Conservation (phyloP, 805 yeast genomes). For the Metschnikowia aberdeeniae region DNA sequence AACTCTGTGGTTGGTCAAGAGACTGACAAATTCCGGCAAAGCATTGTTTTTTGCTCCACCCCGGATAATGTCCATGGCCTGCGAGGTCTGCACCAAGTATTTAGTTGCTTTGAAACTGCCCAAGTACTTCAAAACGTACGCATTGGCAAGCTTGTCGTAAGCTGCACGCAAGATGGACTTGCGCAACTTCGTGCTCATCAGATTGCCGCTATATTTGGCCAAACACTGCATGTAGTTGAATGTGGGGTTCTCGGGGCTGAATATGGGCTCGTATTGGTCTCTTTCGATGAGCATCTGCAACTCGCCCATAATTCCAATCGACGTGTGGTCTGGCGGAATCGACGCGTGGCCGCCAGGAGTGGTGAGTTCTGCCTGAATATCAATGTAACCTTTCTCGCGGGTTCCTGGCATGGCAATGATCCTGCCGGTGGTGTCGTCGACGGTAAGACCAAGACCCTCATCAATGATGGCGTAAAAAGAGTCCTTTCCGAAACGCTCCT, state of each 20-base stretch:
- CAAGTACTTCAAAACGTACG: constrained; percentile 29
- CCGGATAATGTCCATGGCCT: constrained; percentile 59
- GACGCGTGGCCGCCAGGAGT: constrained; percentile 31
- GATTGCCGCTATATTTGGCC: constrained; percentile 18
- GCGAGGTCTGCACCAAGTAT: constrained; percentile 55
- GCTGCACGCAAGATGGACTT: constrained; percentile 34
- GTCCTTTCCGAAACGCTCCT: constrained; percentile 15
- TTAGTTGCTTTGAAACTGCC: constrained; percentile 20
- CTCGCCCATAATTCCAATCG: constrained; percentile 26
- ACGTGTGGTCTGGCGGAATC: constrained; percentile 27
- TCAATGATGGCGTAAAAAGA: constrained; percentile 17
- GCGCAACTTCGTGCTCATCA: constrained; percentile 11
- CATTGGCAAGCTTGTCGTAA: constrained; percentile 30
- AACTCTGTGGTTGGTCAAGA: constrained; percentile 61
- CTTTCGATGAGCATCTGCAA: constrained; percentile 19
- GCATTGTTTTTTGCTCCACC: constrained; percentile 81
- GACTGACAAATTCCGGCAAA: constrained; percentile 58
- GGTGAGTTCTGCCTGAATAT: constrained; percentile 32
- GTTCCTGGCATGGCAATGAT: constrained; percentile 47
- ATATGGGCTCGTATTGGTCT: constrained; percentile 19
- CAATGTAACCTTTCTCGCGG: constrained; percentile 48
- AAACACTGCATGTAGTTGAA: constrained; percentile 26
- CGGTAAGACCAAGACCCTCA: constrained; percentile 26
- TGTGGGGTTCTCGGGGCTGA: constrained; percentile 24
- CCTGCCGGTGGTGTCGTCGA: constrained; percentile 45